phyloP scores from a whole-genome alignment of 805 yeast species.

The Cyberlindnera xishuangbannaensis region DNA sequence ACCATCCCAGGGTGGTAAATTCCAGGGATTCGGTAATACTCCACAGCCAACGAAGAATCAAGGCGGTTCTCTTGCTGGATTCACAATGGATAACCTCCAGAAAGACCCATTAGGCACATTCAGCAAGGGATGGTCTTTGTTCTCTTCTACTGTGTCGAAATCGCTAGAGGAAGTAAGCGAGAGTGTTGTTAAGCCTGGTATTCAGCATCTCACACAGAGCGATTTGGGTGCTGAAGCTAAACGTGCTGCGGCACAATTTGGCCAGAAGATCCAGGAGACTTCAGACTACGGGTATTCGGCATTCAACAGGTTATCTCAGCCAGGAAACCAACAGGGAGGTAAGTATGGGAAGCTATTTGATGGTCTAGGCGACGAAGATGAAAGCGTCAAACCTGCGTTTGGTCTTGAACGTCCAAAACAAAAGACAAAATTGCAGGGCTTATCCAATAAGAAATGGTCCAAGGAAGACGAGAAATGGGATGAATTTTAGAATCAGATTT shows the following conservation, averaged over 20 bases:
- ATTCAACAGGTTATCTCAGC: constrained; percentile 39
- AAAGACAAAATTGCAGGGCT: constrained; percentile 51
- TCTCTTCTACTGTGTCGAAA: constrained; percentile 78
- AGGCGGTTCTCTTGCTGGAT: constrained; percentile 43
- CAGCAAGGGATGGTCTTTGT: constrained; percentile 89
- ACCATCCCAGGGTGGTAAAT: constrained; percentile 93
- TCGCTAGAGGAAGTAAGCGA: constrained; percentile 84
- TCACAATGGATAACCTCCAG: constrained; percentile 66
- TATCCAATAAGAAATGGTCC: constrained; percentile 36
- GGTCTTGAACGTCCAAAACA: constrained; percentile 56
- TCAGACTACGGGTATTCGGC: constrained; percentile 67
- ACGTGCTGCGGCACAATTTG: constrained; percentile 95
- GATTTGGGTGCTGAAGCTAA: constrained; percentile 79
- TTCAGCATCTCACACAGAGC: constrained; percentile 71
- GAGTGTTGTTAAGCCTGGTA: constrained; percentile 84
- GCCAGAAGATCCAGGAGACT: constrained; percentile 88
- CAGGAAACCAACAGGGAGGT: constrained; percentile 29
- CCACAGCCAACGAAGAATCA: constrained; percentile 40
- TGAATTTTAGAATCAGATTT: constrained; percentile 37
- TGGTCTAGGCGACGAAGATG: constrained; percentile 38
- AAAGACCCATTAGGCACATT: constrained; percentile 88
- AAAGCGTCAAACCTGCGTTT: constrained; percentile 55
- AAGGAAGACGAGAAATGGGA: constrained; percentile 64
- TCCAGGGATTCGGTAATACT: constrained; percentile 84
- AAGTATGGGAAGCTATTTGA: constrained; percentile 53